phyloP scores from a whole-genome alignment of 768 basidiomycete genomes.

The Russula sp. region DNA sequence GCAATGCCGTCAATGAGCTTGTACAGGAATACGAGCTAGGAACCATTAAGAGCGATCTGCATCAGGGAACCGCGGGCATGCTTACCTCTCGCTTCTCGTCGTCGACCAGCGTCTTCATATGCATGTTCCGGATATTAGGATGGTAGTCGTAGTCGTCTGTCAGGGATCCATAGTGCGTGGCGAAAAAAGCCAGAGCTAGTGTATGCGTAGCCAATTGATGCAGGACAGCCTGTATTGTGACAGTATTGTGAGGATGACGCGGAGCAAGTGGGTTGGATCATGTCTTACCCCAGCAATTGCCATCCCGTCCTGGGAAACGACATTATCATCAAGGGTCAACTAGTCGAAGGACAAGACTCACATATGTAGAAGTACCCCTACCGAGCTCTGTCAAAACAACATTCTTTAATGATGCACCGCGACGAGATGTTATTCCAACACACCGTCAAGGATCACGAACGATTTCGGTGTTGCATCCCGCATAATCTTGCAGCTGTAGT shows the following conservation, averaged over 20 bases:
- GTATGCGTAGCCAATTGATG: conserved; percentile 94
- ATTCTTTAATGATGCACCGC: not conserved
- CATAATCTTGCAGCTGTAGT: conserved; percentile 78
- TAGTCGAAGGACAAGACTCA: conserved; percentile 32
- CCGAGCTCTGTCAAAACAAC: conserved; percentile 64
- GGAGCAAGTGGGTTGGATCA: not conserved
- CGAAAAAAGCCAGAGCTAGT: conserved; percentile 89
- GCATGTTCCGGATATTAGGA: conserved; percentile 89
- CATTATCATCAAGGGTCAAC: conserved; percentile 11
- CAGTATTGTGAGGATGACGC: not conserved
- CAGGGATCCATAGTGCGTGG: conserved; percentile 94
- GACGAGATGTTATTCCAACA: conserved; percentile 25
- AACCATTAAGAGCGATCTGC: conserved; percentile 2
- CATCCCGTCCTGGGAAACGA: conserved; percentile 78
- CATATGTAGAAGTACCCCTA: conserved; percentile 91
- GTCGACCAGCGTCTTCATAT: conserved; percentile 93
- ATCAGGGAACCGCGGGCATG: not conserved
- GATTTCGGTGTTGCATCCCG: conserved; percentile 92
- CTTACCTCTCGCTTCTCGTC: conserved; percentile 83
- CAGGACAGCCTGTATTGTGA: conserved; percentile 62
- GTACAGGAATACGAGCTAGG: conserved; percentile 87
- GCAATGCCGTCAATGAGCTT: conserved; percentile 89
- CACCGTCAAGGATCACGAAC: conserved; percentile 91
- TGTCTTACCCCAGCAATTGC: conserved; percentile 80
- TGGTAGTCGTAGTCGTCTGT: conserved; percentile 93